Conservation (phyloP, 768 basidiomycete genomes). For the Boletus speciosus region DNA sequence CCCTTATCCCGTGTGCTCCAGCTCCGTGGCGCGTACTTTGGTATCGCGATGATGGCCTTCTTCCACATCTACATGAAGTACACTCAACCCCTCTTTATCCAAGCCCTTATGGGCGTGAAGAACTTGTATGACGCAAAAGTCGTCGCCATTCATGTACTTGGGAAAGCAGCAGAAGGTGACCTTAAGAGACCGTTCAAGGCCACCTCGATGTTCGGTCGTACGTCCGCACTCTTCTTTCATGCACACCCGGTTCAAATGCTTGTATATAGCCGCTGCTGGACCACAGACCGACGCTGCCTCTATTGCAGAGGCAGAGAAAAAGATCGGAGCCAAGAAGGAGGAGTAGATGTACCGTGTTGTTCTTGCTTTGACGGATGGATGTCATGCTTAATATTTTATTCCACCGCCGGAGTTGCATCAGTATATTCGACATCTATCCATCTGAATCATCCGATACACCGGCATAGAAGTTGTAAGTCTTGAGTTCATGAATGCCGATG, state of each 20-base stretch:
- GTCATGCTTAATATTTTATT: conserved; percentile 4
- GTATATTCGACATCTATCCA: conserved; percentile 11
- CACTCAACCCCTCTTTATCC: conserved; percentile 95
- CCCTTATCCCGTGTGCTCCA: conserved; percentile 18
- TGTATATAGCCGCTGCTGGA: conserved; percentile 46
- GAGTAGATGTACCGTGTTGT: conserved; percentile 39
- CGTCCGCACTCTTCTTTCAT: conserved; percentile 17
- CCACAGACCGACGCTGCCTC: conserved; percentile 83
- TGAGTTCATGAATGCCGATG: background rate
- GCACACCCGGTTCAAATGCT: background rate
- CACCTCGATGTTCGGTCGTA: conserved; percentile 70
- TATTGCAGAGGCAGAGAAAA: conserved; percentile 87
- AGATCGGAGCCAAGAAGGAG: conserved; percentile 76
- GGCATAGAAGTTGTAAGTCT: background rate
- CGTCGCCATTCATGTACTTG: conserved; percentile 77
- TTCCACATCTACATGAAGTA: conserved; percentile 94
- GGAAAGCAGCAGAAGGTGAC: conserved; percentile 77
- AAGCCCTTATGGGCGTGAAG: conserved; percentile 94
- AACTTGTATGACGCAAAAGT: conserved; percentile 82
- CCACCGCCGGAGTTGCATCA: background rate
- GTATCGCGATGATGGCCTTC: conserved; percentile 85
- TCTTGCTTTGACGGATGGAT: conserved; percentile 23
- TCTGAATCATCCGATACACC: conserved; percentile 2
- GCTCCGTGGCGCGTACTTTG: conserved; percentile 67
- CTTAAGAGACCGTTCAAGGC: conserved; percentile 88